These are phyloP conservation scores for Tylopilus sp. DNA, from an alignment of 768 basidiomycete species.

Conservation along the genomic window DNA sequence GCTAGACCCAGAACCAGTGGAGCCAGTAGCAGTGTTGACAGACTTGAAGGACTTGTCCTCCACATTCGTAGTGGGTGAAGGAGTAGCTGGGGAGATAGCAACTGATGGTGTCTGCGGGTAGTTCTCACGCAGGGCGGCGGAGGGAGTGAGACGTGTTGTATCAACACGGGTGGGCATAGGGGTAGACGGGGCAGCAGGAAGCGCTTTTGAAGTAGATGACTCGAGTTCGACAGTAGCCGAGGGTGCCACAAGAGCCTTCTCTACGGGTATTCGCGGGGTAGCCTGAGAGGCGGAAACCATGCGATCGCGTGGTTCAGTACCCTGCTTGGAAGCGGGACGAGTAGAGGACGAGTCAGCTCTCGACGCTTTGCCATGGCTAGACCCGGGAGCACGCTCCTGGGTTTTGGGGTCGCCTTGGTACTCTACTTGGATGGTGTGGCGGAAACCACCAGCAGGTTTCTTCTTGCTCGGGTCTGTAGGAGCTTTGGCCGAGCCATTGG, in stretches of 20 bases:
- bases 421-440: conserved; percentile 97
- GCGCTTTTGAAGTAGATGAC: conserved; percentile 22
- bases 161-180: conserved; percentile 21
- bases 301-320: conserved; percentile 15
- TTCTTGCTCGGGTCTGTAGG: conserved; percentile 45
- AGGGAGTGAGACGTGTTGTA: conserved; percentile 18
- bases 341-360: conserved; percentile 13
- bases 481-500: conserved; percentile 30
- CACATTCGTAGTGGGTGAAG: conserved; percentile 32
- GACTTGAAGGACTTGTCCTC: conserved; percentile 31
- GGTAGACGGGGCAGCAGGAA: conserved; percentile 28
- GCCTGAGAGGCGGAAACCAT: conserved; percentile 12
- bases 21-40: conserved; percentile 26
- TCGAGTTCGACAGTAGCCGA: conserved; percentile 12
- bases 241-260: conserved; percentile 17
- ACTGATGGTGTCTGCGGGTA: conserved; percentile 30
- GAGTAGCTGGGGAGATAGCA: conserved; percentile 42
- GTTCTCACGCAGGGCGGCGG: conserved; percentile 26
- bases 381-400: conserved; percentile 15
- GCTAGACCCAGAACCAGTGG: conserved; percentile 41
- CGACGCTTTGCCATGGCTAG: conserved; percentile 21
- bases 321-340: conserved; percentile 16
- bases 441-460: conserved; percentile 46
- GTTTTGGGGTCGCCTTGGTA: conserved; percentile 60
- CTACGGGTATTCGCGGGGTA: conserved; percentile 4